A percentile compares a stretch with the other conserved stretches of the same genome.
phyloP scores from a whole-genome alignment of 139 green algal genomes.

The Spirogloea muscicola region DNA sequence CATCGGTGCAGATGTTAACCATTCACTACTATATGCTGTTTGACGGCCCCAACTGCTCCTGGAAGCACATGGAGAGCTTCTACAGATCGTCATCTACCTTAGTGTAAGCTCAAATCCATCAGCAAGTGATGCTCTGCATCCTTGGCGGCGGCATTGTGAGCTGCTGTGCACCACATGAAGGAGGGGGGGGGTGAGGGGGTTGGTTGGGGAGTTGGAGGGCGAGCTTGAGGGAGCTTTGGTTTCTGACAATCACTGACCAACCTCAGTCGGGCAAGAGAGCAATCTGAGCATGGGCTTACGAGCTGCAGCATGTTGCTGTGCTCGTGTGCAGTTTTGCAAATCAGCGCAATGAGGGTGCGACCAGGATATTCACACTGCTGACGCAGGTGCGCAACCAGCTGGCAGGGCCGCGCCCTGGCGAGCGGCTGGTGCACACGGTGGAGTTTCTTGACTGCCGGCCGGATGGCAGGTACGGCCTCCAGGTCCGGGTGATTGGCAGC shows the following conservation, averaged over 20 bases:
- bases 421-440: constrained; percentile 34
- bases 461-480: constrained; percentile 25
- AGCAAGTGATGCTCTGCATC: background rate
- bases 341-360: constrained; percentile 7
- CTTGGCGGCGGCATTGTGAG: background rate
- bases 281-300: background rate
- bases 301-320: background rate
- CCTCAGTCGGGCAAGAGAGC: background rate
- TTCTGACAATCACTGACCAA: background rate
- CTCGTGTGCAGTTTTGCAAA: constrained; percentile 24
- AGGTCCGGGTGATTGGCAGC: constrained; percentile 28
- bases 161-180: background rate
- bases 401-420: background rate
- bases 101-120: background rate
- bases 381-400: constrained; percentile 11
- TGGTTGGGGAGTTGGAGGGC: background rate
- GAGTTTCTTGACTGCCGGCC: constrained; percentile 40
- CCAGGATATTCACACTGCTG: constrained; percentile 22
- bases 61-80: constrained; percentile 34
- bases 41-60: constrained; percentile 19
- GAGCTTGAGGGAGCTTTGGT: background rate
- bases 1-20: constrained; percentile 50
- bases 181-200: too few species aligned
- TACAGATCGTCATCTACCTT: constrained; percentile 25
- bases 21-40: constrained; percentile 48